These are phyloP conservation scores for Aspergillus flavus DNA, from an alignment of 2,329 filamentous ascomycete species.

Conservation along the genomic window DNA sequence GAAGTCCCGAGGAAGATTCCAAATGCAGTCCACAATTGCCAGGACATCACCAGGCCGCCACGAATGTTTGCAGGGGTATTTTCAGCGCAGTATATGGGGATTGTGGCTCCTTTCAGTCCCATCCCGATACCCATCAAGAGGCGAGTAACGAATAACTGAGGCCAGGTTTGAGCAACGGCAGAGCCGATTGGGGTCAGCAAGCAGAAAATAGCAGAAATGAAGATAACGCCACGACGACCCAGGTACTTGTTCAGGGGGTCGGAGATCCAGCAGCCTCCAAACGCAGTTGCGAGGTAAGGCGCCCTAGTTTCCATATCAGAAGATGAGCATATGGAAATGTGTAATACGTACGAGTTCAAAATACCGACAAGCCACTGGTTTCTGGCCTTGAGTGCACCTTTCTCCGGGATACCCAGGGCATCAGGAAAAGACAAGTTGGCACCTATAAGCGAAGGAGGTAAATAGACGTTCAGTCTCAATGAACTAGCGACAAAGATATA, in stretches of 20 bases:
- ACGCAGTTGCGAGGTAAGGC: constrained; percentile 56
- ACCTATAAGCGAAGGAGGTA: constrained; percentile 37
- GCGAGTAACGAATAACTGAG: constrained; percentile 59
- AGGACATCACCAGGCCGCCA: constrained; percentile 59
- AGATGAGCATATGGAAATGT: constrained; percentile 15
- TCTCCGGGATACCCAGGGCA: constrained; percentile 49
- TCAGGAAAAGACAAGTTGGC: constrained; percentile 56
- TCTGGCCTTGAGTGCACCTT: constrained; percentile 40
- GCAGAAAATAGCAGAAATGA: constrained; percentile 64
- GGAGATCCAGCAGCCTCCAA: constrained; percentile 66
- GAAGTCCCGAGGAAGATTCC: constrained; percentile 68
- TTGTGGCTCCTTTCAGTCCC: constrained; percentile 62
- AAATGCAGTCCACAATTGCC: constrained; percentile 59
- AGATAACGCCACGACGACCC: constrained; percentile 67
- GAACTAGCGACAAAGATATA: not conserved
- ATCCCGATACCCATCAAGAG: constrained; percentile 64
- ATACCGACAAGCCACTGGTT: constrained; percentile 67
- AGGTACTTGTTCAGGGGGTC: constrained; percentile 63
- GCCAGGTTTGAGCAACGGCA: constrained; percentile 62
- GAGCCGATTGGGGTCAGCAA: constrained; percentile 70
- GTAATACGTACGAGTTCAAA: constrained; percentile 58
- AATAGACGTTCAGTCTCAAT: not conserved
- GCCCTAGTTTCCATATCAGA: constrained; percentile 33
- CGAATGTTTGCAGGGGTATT: constrained; percentile 58
- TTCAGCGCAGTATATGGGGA: constrained; percentile 58